Percentiles rank a stretch among this genome's conserved stretches.
These are phyloP conservation scores for Talaromyces thailandensis DNA, from an alignment of 495 filamentous ascomycete genomes.

Conservation along the genomic window DNA sequence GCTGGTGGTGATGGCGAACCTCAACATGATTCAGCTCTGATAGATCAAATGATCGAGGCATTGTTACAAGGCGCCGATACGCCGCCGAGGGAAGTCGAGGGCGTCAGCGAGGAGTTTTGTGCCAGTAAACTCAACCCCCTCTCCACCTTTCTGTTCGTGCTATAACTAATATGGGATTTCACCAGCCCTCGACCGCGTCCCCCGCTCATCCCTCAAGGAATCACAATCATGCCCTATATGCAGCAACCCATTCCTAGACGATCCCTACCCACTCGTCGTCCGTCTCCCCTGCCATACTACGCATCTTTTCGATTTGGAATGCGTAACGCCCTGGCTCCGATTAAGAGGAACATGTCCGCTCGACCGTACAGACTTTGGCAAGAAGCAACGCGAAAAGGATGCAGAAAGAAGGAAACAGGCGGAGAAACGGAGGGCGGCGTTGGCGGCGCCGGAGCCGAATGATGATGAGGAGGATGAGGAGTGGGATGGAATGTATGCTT, in stretches of 20 bases:
- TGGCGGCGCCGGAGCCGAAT: constrained; percentile 26
- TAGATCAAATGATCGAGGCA: constrained; percentile 51
- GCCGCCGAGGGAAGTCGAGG: constrained; percentile 60
- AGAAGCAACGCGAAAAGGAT: constrained; percentile 58
- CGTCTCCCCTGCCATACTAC: constrained; percentile 72
- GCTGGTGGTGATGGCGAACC: constrained; percentile 12
- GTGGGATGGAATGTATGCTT: constrained; percentile 70
- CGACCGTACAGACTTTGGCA: constrained; percentile 69
- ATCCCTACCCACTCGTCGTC: constrained; percentile 73
- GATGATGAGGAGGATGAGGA: constrained; percentile 55
- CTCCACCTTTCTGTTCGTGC: not conserved
- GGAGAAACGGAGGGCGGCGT: constrained; percentile 23
- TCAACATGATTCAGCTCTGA: constrained; percentile 29
- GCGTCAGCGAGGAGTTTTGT: constrained; percentile 72
- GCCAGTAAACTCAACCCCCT: constrained; percentile 37
- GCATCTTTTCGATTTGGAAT: constrained; percentile 88
- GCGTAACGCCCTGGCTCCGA: constrained; percentile 85
- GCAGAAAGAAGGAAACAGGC: constrained; percentile 37
- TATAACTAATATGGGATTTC: not conserved
- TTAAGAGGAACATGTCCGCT: constrained; percentile 85
- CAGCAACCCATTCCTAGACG: constrained; percentile 70
- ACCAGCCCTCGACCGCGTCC: constrained; percentile 66
- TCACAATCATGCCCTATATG: constrained; percentile 81
- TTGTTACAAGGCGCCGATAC: constrained; percentile 54
- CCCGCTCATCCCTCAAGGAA: constrained; percentile 54